Conservation (phyloP, 2,329 filamentous ascomycete genomes). For the Aspergillaceae sp. region DNA sequence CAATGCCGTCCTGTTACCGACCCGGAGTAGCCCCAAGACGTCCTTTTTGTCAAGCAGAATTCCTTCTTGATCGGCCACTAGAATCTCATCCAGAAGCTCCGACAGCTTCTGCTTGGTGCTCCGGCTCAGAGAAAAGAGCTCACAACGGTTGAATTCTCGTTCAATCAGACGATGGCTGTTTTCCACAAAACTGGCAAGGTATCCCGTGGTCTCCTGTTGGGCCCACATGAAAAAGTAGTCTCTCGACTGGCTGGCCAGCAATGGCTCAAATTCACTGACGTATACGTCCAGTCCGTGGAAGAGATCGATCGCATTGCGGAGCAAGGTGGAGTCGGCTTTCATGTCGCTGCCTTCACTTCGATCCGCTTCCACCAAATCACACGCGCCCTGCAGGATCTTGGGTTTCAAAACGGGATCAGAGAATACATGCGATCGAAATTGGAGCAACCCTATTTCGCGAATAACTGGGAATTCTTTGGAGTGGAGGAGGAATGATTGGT, state of each 20-base stretch:
- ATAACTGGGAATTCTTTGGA: conserved; percentile 62
- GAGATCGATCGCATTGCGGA: conserved; percentile 70
- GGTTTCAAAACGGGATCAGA: conserved; percentile 43
- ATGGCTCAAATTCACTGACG: conserved; percentile 66
- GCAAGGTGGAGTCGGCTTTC: conserved; percentile 54
- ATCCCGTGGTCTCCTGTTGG: conserved; percentile 52
- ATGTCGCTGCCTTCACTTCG: conserved; percentile 46
- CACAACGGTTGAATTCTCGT: conserved; percentile 66
- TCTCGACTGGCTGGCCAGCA: conserved; percentile 60
- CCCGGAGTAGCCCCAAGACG: conserved; percentile 63
- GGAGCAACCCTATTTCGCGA: conserved; percentile 67
- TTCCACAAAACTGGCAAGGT: conserved; percentile 66
- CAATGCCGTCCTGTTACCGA: conserved; percentile 60
- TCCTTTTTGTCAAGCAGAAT: conserved; percentile 59
- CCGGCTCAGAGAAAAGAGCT: conserved; percentile 70
- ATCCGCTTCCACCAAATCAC: conserved; percentile 65
- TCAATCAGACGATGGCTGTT: conserved; percentile 61
- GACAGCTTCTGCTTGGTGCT: conserved; percentile 73
- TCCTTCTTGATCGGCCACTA: conserved; percentile 60
- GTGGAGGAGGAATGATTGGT: conserved; percentile 77
- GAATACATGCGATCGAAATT: conserved; percentile 61
- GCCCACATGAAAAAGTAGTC: conserved; percentile 63
- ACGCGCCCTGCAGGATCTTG: conserved; percentile 60
- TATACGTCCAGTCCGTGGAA: conserved; percentile 81
- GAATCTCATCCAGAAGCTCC: conserved; percentile 59